Conservation (phyloP, 169 alveolate species). For the Plasmodium vinckei region DNA sequence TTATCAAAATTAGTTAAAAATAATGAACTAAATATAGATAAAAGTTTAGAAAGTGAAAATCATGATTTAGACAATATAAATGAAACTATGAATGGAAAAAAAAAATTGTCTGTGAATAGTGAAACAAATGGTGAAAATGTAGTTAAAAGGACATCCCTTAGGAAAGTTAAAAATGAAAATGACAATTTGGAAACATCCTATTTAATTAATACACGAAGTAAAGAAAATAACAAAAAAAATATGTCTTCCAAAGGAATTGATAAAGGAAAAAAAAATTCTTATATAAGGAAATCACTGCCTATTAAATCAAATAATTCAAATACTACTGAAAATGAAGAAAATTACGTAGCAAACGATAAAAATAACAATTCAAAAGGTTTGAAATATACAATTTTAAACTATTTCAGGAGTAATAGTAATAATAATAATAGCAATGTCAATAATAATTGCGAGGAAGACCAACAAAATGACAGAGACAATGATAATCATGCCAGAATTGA, state of each 20-base stretch:
- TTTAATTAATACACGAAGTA: conserved; percentile 45
- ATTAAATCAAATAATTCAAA: background rate
- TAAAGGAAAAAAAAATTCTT: conserved; percentile 33
- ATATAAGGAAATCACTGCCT: conserved; percentile 5
- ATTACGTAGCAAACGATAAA: background rate
- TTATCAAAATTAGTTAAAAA: conserved; percentile 49
- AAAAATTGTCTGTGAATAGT: conserved; percentile 17
- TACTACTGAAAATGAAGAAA: conserved; percentile 21
- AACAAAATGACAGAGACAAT: background rate
- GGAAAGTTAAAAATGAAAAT: conserved; percentile 43
- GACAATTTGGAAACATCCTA: conserved; percentile 30
- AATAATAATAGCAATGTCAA: background rate
- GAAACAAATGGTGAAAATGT: conserved; percentile 10
- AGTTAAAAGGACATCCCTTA: conserved; percentile 25
- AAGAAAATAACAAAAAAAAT: conserved; percentile 29
- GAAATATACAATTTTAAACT: conserved; percentile 28
- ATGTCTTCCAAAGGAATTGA: conserved; percentile 21
- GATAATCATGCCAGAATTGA: background rate
- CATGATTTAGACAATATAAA: conserved; percentile 23
- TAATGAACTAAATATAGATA: conserved; percentile 35
- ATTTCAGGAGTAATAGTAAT: conserved; percentile 12
- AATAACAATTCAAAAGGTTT: background rate
- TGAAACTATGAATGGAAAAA: conserved; percentile 50
- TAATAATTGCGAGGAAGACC: background rate
- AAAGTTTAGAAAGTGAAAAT: conserved; percentile 40